A percentile compares a stretch with the other conserved stretches of the same genome.
Evolutionary conservation across 495 filamentous ascomycete genomes (phyloP).

Genomic region (Geopyxis carbonaria): DNA sequence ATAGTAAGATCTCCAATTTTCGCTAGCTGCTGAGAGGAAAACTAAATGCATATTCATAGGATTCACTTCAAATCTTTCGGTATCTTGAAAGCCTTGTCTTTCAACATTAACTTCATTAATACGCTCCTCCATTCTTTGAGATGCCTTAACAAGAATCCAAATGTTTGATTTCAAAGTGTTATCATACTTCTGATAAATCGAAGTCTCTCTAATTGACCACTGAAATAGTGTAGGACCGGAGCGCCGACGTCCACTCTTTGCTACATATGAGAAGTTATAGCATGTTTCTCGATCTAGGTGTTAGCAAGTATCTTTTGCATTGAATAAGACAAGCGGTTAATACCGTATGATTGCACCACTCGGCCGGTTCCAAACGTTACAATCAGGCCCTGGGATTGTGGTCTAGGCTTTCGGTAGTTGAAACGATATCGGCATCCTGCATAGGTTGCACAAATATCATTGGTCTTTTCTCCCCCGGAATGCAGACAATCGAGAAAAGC

Average conservation of each 20-base stretch:
- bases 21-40: slow-evolving; percentile 11
- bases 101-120: slow-evolving; percentile 4
- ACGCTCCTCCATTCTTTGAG: slow-evolving; percentile 5
- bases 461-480: slow-evolving; percentile 8
- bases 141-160: slow-evolving; percentile 14
- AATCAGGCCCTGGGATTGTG: no score
- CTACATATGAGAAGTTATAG: neutral
- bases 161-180: slow-evolving; percentile 11
- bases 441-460: slow-evolving; percentile 1
- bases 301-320: neutral
- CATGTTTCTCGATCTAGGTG: neutral
- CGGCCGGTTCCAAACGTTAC: no score
- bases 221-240: no score
- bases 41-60: slow-evolving; percentile 14
- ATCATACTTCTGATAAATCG: slow-evolving; percentile 16
- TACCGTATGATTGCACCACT: neutral
- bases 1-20: slow-evolving; percentile 20
- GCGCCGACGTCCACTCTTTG: neutral
- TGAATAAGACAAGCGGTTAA: neutral
- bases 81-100: neutral
- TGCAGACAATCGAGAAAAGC: slow-evolving; percentile 16
- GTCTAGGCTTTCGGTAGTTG: no score
- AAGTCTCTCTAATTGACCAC: slow-evolving; percentile 13
- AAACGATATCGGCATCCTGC: no score
- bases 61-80: slow-evolving; percentile 1